These are phyloP conservation scores for Brasilioporus rufonigricans DNA, from an alignment of 768 basidiomycete species.

Conservation along the genomic window DNA sequence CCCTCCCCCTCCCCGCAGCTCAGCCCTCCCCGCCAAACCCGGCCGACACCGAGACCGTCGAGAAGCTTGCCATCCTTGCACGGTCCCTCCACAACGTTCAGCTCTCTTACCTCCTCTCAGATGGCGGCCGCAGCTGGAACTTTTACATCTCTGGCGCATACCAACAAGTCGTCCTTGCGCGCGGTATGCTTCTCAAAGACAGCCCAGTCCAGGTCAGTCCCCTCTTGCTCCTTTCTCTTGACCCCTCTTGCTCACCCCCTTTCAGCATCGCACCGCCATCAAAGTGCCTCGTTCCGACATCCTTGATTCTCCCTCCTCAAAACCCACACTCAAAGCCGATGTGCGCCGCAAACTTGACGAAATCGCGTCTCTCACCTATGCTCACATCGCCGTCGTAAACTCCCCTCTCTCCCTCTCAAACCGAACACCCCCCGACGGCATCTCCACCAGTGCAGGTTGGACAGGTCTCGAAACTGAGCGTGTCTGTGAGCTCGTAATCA, in stretches of 20 bases:
- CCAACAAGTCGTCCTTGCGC: constrained; percentile 88
- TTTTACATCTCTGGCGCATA: constrained; percentile 90
- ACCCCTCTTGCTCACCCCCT: constrained; percentile 17
- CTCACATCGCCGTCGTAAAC: constrained; percentile 93
- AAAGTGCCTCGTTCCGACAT: constrained; percentile 92
- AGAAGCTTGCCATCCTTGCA: constrained; percentile 76
- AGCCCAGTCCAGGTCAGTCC: constrained; percentile 74
- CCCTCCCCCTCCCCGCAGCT: constrained; percentile 39
- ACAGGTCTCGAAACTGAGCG: constrained; percentile 92
- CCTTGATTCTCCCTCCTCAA: constrained; percentile 77
- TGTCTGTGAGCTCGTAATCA: constrained; percentile 89
- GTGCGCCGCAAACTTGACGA: constrained; percentile 88
- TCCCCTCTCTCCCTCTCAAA: constrained; percentile 72
- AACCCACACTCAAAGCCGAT: constrained; percentile 77
- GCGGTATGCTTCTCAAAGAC: constrained; percentile 87
- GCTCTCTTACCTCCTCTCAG: constrained; percentile 72
- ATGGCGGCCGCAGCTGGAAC: constrained; percentile 73
- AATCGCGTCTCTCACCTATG: constrained; percentile 88
- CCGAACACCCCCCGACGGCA: constrained; percentile 73
- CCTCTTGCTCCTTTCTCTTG: neutral
- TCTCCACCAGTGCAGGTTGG: constrained; percentile 76
- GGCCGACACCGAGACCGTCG: constrained; percentile 70
- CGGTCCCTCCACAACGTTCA: constrained; percentile 82
- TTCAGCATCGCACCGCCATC: constrained; percentile 79
- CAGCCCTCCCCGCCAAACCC: constrained; percentile 34